A percentile compares a stretch with the other conserved stretches of the same genome.
Conservation (phyloP, 176 grass and related monocot genomes). For the Cocos nucifera region DNA sequence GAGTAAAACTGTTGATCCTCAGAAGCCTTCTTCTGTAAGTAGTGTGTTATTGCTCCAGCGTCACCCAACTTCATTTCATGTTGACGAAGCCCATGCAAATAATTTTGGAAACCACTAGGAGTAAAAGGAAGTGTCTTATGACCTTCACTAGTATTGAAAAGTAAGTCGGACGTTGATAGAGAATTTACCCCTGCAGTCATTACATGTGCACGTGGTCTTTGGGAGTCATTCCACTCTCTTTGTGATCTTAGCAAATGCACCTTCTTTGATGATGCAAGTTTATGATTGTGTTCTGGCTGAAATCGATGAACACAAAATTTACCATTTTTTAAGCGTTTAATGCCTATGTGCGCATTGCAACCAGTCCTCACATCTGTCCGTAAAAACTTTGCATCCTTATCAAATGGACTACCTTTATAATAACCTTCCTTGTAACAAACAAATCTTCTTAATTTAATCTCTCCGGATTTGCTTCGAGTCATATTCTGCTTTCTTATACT, state of each 20-base stretch:
- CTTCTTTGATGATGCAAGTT: constrained; percentile 26
- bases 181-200: not conserved
- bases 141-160: too few relatives aligned
- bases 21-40: constrained; percentile 30
- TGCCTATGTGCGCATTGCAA: constrained; percentile 30
- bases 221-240: constrained; percentile 17
- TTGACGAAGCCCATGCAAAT: constrained; percentile 28
- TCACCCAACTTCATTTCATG: constrained; percentile 31
- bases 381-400: constrained; percentile 18
- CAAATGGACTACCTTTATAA: constrained; percentile 23
- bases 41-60: constrained; percentile 27
- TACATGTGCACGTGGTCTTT: constrained; percentile 8
- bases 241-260: constrained; percentile 35
- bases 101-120: constrained; percentile 20
- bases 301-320: constrained; percentile 25
- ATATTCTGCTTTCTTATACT: constrained; percentile 35
- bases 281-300: constrained; percentile 30
- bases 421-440: constrained; percentile 31
- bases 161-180: too few relatives aligned
- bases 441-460: constrained; percentile 24
- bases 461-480: constrained; percentile 22
- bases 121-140: not conserved
- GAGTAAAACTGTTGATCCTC: constrained; percentile 28
- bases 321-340: constrained; percentile 32
- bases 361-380: constrained; percentile 31